These are phyloP conservation scores for Taiwanofungus camphoratus DNA, from an alignment of 1,284 basidiomycete species.

Conservation along the genomic window DNA sequence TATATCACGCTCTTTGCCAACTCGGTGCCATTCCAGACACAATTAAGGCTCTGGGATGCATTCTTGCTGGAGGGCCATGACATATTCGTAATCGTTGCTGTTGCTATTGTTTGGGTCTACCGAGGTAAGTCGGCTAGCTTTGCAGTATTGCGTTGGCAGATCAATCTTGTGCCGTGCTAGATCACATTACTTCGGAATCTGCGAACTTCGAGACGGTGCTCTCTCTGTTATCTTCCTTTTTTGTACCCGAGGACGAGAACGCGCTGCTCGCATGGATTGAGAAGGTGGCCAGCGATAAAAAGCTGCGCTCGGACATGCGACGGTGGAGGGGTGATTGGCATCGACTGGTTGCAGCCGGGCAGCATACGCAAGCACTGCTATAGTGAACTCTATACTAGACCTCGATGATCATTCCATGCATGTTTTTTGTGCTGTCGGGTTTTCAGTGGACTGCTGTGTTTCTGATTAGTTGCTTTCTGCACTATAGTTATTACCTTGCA, in stretches of 20 bases:
- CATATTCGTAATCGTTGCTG: slow-evolving; percentile 77
- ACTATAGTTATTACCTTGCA: slow-evolving; percentile 5
- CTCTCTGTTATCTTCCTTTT: slow-evolving; percentile 86
- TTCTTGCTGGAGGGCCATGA: slow-evolving; percentile 90
- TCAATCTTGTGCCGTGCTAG: slow-evolving; percentile 31
- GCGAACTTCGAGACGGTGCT: slow-evolving; percentile 92
- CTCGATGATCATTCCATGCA: slow-evolving; percentile 7
- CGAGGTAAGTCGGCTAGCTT: slow-evolving; percentile 53
- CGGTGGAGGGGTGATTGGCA: slow-evolving; percentile 73
- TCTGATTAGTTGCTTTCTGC: slow-evolving; percentile 10
- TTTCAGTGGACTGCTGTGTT: slow-evolving; percentile 10
- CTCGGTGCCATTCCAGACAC: slow-evolving; percentile 93
- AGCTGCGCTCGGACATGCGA: slow-evolving; percentile 62
- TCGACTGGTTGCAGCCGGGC: slow-evolving; percentile 58
- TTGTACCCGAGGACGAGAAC: slow-evolving; percentile 86
- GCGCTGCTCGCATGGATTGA: slow-evolving; percentile 76
- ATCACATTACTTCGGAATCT: slow-evolving; percentile 65
- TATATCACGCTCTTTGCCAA: slow-evolving; percentile 98
- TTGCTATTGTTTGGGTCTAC: slow-evolving; percentile 89
- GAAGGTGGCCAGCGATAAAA: slow-evolving; percentile 64
- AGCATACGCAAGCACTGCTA: slow-evolving; percentile 59
- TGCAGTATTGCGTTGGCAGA: slow-evolving; percentile 2
- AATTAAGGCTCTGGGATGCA: slow-evolving; percentile 92
- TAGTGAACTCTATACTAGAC: too few relatives aligned
- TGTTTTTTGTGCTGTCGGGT: slow-evolving; percentile 1